Base-by-base conservation (phyloP, 2,329 filamentous ascomycete species). In the Cordyceps cateniannulata region DNA sequence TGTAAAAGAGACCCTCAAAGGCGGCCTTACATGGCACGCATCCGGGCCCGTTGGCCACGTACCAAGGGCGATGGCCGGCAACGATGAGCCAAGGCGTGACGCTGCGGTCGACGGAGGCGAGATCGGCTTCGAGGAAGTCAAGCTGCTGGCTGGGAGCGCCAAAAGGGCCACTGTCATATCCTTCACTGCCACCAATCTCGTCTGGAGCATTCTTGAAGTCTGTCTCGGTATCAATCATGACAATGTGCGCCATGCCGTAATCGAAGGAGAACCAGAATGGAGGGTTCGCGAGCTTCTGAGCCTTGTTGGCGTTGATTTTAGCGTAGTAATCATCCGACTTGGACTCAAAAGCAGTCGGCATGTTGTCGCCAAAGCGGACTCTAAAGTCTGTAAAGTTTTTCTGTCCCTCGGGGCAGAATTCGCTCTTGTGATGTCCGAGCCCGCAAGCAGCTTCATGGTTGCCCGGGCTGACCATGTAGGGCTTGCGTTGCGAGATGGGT, bases 321-420 rank as follows among this genome's bases (percentile, higher is more conserved):
- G 80, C 80, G 0, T 69, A 67, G 1, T 63, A 66, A 66, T 76
- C 72, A 3, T 81, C 78, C 63, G 79, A 85, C 69, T 73, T 76
- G 0, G 82, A 84, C 0, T 72, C 49, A 64, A 83, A 84, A 0
- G 79, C 70, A 0, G 71, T 75, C 0, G 82, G 80, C 79, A 83
- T 81, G n/a, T 49, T 58, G 22, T 42, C n/a, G 16, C 44, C 54
- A 66, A 82, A 85, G 25, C 82, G 78, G 63, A 78, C 79, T 73
- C 80, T 76, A 69, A 82, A 85, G 62, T 84, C 82, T 4, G 82
- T 85, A 68, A 85, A 86, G 70, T 86, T 86, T 63, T 75, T 78
- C 67, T 85, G 83, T 5, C 83, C 83, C 2, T 74, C 70, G 0
- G 78, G 76, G 64, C 81, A 83, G 2, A 78, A 65, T 3, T 65